Evolutionary conservation across 2,329 filamentous ascomycete species (phyloP).

Genomic region (Fusarium proliferatum): DNA sequence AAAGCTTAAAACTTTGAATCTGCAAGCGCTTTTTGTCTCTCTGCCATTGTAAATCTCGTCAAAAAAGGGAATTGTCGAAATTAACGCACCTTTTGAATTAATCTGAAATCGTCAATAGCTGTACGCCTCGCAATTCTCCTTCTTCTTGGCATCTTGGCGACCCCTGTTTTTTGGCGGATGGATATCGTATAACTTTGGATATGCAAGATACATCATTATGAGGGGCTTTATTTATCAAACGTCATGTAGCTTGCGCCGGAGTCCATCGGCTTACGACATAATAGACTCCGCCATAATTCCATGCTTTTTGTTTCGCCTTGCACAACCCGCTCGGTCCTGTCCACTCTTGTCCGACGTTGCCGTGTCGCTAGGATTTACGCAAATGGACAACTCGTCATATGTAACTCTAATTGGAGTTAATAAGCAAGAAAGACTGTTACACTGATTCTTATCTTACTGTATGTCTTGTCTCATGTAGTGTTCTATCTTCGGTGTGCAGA

Average conservation of each 20-base stretch:
- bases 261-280: conserved; percentile 10
- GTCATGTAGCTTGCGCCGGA: not conserved
- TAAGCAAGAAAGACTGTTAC: not conserved
- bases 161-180: not conserved
- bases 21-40: not conserved
- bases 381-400: conserved; percentile 1
- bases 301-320: not conserved
- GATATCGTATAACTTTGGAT: not conserved
- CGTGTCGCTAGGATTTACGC: conserved; percentile 7
- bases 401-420: not conserved
- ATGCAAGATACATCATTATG: not conserved
- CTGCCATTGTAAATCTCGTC: not conserved
- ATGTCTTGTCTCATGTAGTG: not conserved
- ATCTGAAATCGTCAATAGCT: not conserved
- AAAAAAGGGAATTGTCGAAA: not conserved
- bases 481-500: not conserved
- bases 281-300: conserved; percentile 8
- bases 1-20: conserved; percentile 34
- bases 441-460: not conserved
- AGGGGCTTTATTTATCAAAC: not conserved
- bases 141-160: not conserved
- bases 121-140: not conserved
- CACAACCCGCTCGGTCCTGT: not conserved
- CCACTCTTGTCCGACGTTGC: conserved; percentile 19
- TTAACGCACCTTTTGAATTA: not conserved